Evolutionary conservation across 2,329 filamentous ascomycete species (phyloP), one percentile per base, ranked within the genome.

Genomic region (Sporothrix pallida): DNA sequence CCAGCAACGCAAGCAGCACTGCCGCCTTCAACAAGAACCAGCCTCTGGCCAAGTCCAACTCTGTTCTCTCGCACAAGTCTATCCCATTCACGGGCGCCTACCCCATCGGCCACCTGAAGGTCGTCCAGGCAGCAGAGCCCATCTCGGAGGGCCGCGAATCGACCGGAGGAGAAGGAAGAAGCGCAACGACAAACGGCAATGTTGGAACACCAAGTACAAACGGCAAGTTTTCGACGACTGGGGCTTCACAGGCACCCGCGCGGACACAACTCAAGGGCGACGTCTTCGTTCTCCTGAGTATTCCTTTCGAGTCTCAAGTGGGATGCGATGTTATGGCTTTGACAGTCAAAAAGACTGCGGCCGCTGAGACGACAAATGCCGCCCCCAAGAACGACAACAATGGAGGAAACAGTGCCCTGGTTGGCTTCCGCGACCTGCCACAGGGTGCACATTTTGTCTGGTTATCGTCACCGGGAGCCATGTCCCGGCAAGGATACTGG

Each of bases 361-460:
- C 80, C 65, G 26, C 52, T 9, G 15, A 46, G 71, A 76, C 72
- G 63, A 1, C 44, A 20, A 23, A 44, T 37, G 31, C 31, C 31
- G 31, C 31, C 23, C 23, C 23, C 31, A 37, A 37, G 7, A 37
- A 37, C 3, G 15, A 26, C 12, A 9, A 20, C 5, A 42, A 67
- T 48, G 48, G n/a, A 26, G n/a, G 15, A 54, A 23, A 13, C 31
- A 58, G 31, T 12, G 56, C 76, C 15, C 87, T 90, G 76, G 81
- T 81, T 8, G 89, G 89, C 23, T 82, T 91, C 73, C 84, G 84
- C 26, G 83, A 88, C 72, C 82, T 91, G 37, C 87, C 88, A 0
- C 78, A 82, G 0, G 89, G 89, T 0, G 79, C 86, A 15, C 89
- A 91, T 78, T 86, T 91, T 74, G 82, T 90, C 73, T 91, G 88